Conservation (phyloP, 495 filamentous ascomycete species). For the Trichoderma reesei region DNA sequence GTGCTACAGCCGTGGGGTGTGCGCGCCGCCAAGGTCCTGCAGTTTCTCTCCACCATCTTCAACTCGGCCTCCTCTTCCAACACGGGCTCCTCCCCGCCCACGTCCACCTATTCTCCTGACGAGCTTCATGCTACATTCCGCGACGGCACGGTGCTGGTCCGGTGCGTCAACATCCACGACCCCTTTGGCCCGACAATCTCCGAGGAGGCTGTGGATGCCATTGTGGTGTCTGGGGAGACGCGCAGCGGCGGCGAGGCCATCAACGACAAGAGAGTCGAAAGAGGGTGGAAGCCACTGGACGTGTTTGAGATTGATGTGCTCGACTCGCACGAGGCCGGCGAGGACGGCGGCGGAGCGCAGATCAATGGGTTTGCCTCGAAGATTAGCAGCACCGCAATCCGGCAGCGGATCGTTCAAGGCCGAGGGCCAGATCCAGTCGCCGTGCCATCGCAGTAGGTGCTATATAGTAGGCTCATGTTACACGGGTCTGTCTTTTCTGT, state of each 20-base stretch:
- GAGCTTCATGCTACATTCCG: constrained; percentile 35
- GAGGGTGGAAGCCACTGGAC: constrained; percentile 65
- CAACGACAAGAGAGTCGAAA: constrained; percentile 67
- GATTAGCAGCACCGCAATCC: constrained; percentile 74
- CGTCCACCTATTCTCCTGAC: background rate
- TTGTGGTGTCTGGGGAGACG: constrained; percentile 88
- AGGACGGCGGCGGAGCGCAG: constrained; percentile 28
- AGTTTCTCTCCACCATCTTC: constrained; percentile 65
- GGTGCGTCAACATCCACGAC: constrained; percentile 77
- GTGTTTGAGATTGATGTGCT: constrained; percentile 92
- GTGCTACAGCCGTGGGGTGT: constrained; percentile 68
- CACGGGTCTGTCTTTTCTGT: too few relatives aligned
- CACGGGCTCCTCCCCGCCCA: background rate
- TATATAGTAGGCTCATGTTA: too few relatives aligned
- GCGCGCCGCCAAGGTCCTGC: constrained; percentile 54
- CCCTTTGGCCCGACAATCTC: constrained; percentile 88
- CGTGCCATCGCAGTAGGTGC: too few relatives aligned
- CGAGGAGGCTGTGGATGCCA: constrained; percentile 62
- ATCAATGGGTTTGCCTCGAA: constrained; percentile 61
- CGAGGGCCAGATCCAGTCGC: too few relatives aligned
- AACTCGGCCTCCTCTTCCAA: background rate
- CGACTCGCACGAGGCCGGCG: constrained; percentile 51
- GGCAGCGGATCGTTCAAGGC: constrained; percentile 38
- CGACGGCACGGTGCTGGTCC: constrained; percentile 41
- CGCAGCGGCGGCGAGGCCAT: constrained; percentile 72